Conservation (phyloP, 2,329 filamentous ascomycete genomes). For the Elsinoe batatas region DNA sequence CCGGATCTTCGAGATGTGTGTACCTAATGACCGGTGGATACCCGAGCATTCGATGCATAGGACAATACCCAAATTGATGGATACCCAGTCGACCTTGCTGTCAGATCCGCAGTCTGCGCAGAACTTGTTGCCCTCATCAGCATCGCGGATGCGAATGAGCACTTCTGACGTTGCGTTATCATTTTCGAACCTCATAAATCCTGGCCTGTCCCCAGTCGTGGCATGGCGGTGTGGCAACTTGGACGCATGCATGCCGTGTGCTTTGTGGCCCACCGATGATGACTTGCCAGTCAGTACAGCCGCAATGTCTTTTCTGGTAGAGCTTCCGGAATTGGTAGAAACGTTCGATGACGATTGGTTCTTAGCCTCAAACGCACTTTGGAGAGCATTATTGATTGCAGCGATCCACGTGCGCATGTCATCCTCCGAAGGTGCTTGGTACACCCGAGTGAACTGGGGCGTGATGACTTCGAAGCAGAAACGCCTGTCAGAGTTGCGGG, state of each 20-base stretch:
- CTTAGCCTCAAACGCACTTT: constrained; percentile 82
- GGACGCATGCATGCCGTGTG: constrained; percentile 19
- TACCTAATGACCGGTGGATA: constrained; percentile 90
- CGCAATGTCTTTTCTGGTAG: constrained; percentile 74
- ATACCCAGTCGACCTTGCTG: constrained; percentile 95
- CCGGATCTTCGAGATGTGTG: constrained; percentile 76
- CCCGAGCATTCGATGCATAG: constrained; percentile 97
- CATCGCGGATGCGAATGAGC: constrained; percentile 75
- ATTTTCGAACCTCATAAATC: constrained; percentile 59
- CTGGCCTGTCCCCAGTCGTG: constrained; percentile 81
- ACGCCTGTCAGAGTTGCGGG: constrained; percentile 82
- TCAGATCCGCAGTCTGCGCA: constrained; percentile 92
- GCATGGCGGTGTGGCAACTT: constrained; percentile 69
- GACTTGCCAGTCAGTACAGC: constrained; percentile 90
- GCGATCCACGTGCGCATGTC: constrained; percentile 97
- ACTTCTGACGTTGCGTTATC: constrained; percentile 72
- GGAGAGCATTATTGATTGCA: constrained; percentile 92
- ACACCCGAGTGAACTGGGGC: constrained; percentile 88
- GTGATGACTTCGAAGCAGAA: constrained; percentile 99
- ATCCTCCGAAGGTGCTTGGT: constrained; percentile 94
- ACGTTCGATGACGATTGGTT: constrained; percentile 36
- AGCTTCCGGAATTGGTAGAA: constrained; percentile 38
- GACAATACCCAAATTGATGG: constrained; percentile 92
- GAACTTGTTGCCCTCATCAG: constrained; percentile 84
- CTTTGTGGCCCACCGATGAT: constrained; percentile 54